These are phyloP conservation scores for Haematococcus lacustris DNA, from an alignment of 139 green algal genomes.

Conservation along the genomic window DNA sequence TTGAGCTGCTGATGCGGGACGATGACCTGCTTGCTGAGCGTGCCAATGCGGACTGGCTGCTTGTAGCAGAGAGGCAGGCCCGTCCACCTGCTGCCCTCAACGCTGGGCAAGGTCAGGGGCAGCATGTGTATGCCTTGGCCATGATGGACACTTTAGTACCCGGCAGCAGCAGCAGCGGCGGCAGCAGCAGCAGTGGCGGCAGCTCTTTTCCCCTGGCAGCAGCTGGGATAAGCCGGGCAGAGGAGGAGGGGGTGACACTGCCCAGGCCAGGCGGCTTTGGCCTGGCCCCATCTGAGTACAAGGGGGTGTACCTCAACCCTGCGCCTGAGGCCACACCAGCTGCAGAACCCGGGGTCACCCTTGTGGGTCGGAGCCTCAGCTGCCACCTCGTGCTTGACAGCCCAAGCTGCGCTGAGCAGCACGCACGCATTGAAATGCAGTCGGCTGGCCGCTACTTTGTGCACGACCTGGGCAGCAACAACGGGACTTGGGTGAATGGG, in stretches of 20 bases:
- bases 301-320: conserved; percentile 29
- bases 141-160: too few species aligned
- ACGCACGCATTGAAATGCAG: conserved; percentile 4
- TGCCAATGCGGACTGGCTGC: conserved; percentile 61
- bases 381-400: conserved; percentile 23
- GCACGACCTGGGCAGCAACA: conserved; percentile 29
- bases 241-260: background rate
- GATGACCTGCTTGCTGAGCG: conserved; percentile 58
- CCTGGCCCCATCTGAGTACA: conserved; percentile 20
- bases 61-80: conserved; percentile 49
- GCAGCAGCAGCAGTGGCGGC: background rate
- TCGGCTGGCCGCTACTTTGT: conserved; percentile 32
- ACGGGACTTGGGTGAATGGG: conserved; percentile 68
- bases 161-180: background rate
- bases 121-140: too few species aligned
- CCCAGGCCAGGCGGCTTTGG: background rate
- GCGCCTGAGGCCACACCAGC: background rate
- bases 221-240: conserved; percentile 6
- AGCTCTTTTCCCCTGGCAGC: too few species aligned
- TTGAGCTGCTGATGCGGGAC: conserved; percentile 54
- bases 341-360: background rate
- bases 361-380: background rate
- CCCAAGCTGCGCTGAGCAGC: background rate
- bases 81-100: too few species aligned
- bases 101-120: too few species aligned